A percentile compares a stretch with the other conserved stretches of the same genome.
Conservation (phyloP, 139 green algal species). For the Picochlorum sp. region DNA sequence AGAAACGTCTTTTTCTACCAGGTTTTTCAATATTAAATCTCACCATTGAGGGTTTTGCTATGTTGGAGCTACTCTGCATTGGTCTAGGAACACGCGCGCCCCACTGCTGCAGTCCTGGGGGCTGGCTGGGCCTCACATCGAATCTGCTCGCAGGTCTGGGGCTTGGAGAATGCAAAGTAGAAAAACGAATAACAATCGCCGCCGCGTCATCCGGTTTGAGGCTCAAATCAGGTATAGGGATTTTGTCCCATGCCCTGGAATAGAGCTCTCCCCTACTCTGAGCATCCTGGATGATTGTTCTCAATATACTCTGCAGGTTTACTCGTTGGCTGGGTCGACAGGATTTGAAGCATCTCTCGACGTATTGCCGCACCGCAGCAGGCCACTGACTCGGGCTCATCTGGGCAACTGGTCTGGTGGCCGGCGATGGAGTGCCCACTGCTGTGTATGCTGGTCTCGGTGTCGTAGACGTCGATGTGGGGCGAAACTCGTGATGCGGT, state of each 20-base stretch:
- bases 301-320: slow-evolving; percentile 27
- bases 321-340: slow-evolving; percentile 8
- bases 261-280: slow-evolving; percentile 34
- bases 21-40: slow-evolving; percentile 2
- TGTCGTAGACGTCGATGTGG: too few relatives aligned
- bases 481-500: too few relatives aligned
- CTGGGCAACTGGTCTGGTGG: not conserved
- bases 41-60: slow-evolving; percentile 4
- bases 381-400: slow-evolving; percentile 30
- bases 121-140: not conserved
- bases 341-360: slow-evolving; percentile 32
- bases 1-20: not conserved
- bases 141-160: too few relatives aligned
- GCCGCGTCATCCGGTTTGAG: slow-evolving; percentile 16
- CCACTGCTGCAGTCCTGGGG: not conserved
- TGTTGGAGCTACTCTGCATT: not conserved
- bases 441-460: not conserved
- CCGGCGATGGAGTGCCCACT: not conserved
- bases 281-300: slow-evolving; percentile 25
- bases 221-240: slow-evolving; percentile 33
- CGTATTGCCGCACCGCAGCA: slow-evolving; percentile 26
- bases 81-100: not conserved
- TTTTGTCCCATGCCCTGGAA: slow-evolving; percentile 39
- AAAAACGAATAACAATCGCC: slow-evolving; percentile 3
- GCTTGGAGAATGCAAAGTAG: not conserved